A percentile compares a stretch with the other conserved stretches of the same genome.
Conservation (phyloP, 805 yeast genomes). For the Wickerhamiella australiensis region DNA sequence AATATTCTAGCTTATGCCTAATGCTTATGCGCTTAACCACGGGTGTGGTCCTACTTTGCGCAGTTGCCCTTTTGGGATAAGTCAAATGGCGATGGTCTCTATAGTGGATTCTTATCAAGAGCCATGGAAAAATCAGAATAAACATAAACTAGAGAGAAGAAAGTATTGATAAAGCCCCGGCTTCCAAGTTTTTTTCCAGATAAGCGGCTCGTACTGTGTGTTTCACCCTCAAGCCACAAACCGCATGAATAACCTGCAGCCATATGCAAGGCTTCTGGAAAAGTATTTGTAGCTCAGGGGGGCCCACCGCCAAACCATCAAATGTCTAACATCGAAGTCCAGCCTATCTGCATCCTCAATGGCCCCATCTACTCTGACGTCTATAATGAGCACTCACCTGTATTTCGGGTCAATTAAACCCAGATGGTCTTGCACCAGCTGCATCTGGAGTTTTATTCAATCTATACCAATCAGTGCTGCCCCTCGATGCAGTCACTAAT, state of each 20-base stretch:
- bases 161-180: too few relatives aligned
- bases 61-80: background rate
- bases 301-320: background rate
- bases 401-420: background rate
- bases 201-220: background rate
- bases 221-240: background rate
- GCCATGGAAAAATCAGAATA: background rate
- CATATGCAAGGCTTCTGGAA: background rate
- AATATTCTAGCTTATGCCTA: too few relatives aligned
- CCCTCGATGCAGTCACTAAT: too few relatives aligned
- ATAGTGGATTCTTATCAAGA: background rate
- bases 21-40: too few relatives aligned
- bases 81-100: background rate
- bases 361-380: background rate
- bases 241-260: background rate
- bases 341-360: background rate
- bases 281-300: background rate
- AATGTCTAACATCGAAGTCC: background rate
- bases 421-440: too few relatives aligned
- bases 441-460: too few relatives aligned
- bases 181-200: too few relatives aligned
- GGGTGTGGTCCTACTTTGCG: background rate
- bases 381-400: background rate
- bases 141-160: too few relatives aligned
- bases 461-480: too few relatives aligned